A percentile compares a stretch with the other conserved stretches of the same genome.
phyloP scores from a whole-genome alignment of 371 early-diverging fungal genomes.

The Syncephalastrum sp. region DNA sequence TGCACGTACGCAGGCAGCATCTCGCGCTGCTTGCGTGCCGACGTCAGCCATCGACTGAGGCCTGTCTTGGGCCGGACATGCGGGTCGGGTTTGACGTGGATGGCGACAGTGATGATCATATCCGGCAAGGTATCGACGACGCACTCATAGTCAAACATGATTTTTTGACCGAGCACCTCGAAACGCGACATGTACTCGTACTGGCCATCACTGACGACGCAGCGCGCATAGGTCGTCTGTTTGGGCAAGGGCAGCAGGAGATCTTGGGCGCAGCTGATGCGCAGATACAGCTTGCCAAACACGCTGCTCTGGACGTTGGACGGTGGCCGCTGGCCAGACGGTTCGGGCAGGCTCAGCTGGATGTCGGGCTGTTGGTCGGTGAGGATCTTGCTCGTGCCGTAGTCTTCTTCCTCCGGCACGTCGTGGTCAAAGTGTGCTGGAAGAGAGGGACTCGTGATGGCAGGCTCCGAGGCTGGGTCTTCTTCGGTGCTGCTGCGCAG shows the following conservation, averaged over 20 bases:
- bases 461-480: too few relatives aligned
- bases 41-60: constrained; percentile 32
- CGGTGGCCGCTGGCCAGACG: too few relatives aligned
- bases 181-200: constrained; percentile 52
- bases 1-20: constrained; percentile 39
- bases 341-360: constrained; percentile 1
- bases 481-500: too few relatives aligned
- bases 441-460: not conserved
- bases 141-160: constrained; percentile 43
- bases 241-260: constrained; percentile 41
- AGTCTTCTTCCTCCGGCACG: not conserved
- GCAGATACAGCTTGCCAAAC: constrained; percentile 41
- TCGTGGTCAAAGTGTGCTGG: constrained; percentile 6
- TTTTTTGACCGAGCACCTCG: constrained; percentile 26
- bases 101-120: constrained; percentile 42
- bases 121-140: constrained; percentile 38
- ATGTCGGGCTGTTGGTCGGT: not conserved
- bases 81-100: constrained; percentile 47
- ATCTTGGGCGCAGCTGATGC: constrained; percentile 34
- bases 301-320: too few relatives aligned
- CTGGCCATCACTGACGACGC: constrained; percentile 46
- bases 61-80: constrained; percentile 34
- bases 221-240: constrained; percentile 39
- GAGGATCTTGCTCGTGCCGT: constrained; percentile 4
- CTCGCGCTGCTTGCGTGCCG: constrained; percentile 30